These are phyloP conservation scores for Schwanniomyces occidentalis DNA, from an alignment of 805 yeast genomes.

Conservation along the genomic window DNA sequence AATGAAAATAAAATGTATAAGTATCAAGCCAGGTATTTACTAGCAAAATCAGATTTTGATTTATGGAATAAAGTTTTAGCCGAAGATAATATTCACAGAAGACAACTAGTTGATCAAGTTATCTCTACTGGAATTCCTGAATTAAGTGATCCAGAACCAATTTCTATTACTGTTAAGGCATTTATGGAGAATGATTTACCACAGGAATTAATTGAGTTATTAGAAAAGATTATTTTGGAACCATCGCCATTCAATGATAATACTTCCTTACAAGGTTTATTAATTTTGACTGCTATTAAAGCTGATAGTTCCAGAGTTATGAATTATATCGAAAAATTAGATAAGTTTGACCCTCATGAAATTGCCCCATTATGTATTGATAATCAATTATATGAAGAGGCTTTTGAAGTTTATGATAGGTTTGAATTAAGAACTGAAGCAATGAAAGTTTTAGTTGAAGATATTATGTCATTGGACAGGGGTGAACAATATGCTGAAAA, in stretches of 20 bases:
- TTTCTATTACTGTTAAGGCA: constrained; percentile 89
- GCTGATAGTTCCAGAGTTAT: constrained; percentile 87
- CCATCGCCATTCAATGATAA: constrained; percentile 97
- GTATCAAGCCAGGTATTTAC: constrained; percentile 95
- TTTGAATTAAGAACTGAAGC: constrained; percentile 78
- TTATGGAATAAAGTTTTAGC: constrained; percentile 81
- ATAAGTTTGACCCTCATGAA: constrained; percentile 88
- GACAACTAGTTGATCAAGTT: constrained; percentile 90
- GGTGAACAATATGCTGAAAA: constrained; percentile 93
- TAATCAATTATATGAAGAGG: constrained; percentile 88
- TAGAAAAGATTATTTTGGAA: constrained; percentile 94
- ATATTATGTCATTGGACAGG: constrained; percentile 90
- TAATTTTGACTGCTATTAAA: constrained; percentile 91
- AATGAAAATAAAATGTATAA: constrained; percentile 98
- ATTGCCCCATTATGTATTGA: constrained; percentile 91
- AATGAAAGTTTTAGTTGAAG: constrained; percentile 86
- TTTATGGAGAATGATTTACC: constrained; percentile 96
- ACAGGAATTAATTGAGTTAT: constrained; percentile 85
- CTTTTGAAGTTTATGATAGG: constrained; percentile 87
- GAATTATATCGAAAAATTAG: constrained; percentile 83
- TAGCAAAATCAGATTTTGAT: constrained; percentile 79
- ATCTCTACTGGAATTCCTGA: constrained; percentile 97
- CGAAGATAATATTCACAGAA: constrained; percentile 79
- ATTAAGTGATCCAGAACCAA: constrained; percentile 87
- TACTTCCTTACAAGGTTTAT: constrained; percentile 89